phyloP scores from a whole-genome alignment of 768 basidiomycete genomes.

The Mycena epipterygia region DNA sequence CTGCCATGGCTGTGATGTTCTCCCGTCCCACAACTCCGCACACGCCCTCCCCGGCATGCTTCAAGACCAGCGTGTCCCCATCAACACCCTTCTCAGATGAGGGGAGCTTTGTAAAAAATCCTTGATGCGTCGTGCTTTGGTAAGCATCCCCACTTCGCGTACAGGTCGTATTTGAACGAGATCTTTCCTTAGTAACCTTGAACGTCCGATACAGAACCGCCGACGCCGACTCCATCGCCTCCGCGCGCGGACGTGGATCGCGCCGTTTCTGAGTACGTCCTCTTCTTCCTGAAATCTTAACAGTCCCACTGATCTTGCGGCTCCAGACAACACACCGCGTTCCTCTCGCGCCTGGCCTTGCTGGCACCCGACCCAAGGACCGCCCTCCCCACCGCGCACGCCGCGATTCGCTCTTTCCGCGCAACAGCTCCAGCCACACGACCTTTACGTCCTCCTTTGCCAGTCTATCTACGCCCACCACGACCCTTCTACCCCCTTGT shows the following conservation, averaged over 20 bases:
- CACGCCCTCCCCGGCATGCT: no score
- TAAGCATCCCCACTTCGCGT: no score
- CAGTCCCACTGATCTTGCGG: conserved; percentile 1
- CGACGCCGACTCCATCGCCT: conserved; percentile 51
- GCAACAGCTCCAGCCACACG: conserved; percentile 39
- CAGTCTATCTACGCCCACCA: conserved; percentile 2
- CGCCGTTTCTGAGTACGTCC: conserved; percentile 64
- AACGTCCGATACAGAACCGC: no score
- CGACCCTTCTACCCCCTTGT: background rate
- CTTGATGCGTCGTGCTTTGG: no score
- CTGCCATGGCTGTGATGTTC: no score
- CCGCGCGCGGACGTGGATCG: conserved; percentile 66
- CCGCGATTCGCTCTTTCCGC: conserved; percentile 85
- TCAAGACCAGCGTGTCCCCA: no score
- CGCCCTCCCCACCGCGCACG: conserved; percentile 74
- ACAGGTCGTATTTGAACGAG: no score
- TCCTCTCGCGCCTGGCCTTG: conserved; percentile 73
- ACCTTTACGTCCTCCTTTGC: conserved; percentile 6
- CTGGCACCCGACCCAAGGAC: conserved; percentile 69
- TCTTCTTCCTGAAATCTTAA: background rate
- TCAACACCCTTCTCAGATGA: no score
- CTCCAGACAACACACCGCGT: conserved; percentile 73
- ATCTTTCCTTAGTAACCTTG: no score
- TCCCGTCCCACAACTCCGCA: no score
- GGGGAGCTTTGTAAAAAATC: no score